A percentile compares a stretch with the other conserved stretches of the same genome.
phyloP scores from a whole-genome alignment of 345 rosid genomes.

The Xanthoceras sorbifolium region DNA sequence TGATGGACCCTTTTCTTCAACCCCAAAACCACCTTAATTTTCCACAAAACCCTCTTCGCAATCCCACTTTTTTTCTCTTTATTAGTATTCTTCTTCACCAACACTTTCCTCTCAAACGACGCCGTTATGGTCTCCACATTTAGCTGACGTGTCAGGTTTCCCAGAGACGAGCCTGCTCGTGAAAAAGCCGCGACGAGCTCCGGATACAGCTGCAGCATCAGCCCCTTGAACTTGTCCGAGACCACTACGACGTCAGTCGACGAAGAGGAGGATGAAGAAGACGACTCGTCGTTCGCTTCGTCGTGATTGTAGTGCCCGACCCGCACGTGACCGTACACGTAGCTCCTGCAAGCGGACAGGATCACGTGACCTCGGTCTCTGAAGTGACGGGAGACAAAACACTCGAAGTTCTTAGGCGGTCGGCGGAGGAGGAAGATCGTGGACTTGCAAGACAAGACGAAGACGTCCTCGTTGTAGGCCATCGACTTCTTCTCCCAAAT shows the following conservation, averaged over 20 bases:
- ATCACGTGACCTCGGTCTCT: constrained; percentile 32
- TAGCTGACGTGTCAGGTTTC: constrained; percentile 20
- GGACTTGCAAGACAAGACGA: constrained; percentile 40
- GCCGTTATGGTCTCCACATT: constrained; percentile 15
- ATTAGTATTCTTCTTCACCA: constrained; percentile 16
- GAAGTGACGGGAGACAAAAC: constrained; percentile 42
- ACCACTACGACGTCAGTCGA: background rate
- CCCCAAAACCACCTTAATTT: constrained; percentile 39
- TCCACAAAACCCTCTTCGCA: constrained; percentile 21
- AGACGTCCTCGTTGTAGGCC: constrained; percentile 42
- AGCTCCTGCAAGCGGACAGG: constrained; percentile 42
- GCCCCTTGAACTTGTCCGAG: constrained; percentile 32
- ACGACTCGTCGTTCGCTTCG: constrained; percentile 2
- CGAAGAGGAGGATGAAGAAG: background rate
- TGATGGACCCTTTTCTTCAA: constrained; percentile 27
- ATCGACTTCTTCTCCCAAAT: constrained; percentile 35
- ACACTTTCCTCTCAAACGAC: background rate
- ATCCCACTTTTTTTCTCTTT: constrained; percentile 20
- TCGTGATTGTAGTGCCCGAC: constrained; percentile 38
- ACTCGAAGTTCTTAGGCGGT: constrained; percentile 52
- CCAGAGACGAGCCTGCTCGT: constrained; percentile 35
- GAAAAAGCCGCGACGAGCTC: constrained; percentile 25
- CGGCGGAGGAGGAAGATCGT: constrained; percentile 27
- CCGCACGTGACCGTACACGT: constrained; percentile 30
- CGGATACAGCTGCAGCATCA: constrained; percentile 35